These are phyloP conservation scores for Entomortierella lignicola DNA, from an alignment of 192 early-diverging fungal genomes.

Conservation along the genomic window DNA sequence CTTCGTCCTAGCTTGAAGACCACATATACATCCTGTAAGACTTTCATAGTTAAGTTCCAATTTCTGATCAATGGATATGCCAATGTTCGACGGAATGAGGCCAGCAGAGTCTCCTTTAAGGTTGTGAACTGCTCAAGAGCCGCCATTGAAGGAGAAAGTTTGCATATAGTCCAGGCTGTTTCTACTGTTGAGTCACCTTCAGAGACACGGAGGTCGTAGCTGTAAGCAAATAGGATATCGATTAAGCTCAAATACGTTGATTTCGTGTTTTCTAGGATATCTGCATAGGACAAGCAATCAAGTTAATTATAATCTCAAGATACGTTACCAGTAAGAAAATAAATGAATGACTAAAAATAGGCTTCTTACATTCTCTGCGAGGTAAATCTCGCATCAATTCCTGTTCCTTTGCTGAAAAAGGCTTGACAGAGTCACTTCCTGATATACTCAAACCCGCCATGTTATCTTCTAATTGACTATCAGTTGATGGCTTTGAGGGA, in stretches of 20 bases:
- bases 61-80: slow-evolving; percentile 89
- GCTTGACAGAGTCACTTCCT: slow-evolving; percentile 15
- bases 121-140: slow-evolving; percentile 82
- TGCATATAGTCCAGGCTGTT: slow-evolving; percentile 91
- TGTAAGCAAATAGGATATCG: slow-evolving; percentile 92
- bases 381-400: slow-evolving; percentile 81
- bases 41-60: slow-evolving; percentile 77
- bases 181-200: slow-evolving; percentile 90
- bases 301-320: neutral
- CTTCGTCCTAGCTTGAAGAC: slow-evolving; percentile 87
- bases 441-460: slow-evolving; percentile 42
- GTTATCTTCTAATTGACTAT: slow-evolving; percentile 10
- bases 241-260: slow-evolving; percentile 87
- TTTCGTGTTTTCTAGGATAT: slow-evolving; percentile 73
- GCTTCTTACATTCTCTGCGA: slow-evolving; percentile 77
- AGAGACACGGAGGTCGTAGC: slow-evolving; percentile 87
- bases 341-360: too few species aligned
- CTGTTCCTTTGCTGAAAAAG: slow-evolving; percentile 78
- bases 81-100: slow-evolving; percentile 84
- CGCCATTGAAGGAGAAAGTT: slow-evolving; percentile 80
- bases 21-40: slow-evolving; percentile 84
- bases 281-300: slow-evolving; percentile 35
- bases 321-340: neutral
- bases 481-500: slow-evolving; percentile 7
- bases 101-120: slow-evolving; percentile 67